Evolutionary conservation across 352 stramenopile genomes (phyloP).

Genomic region (Pythium myriotylum): DNA sequence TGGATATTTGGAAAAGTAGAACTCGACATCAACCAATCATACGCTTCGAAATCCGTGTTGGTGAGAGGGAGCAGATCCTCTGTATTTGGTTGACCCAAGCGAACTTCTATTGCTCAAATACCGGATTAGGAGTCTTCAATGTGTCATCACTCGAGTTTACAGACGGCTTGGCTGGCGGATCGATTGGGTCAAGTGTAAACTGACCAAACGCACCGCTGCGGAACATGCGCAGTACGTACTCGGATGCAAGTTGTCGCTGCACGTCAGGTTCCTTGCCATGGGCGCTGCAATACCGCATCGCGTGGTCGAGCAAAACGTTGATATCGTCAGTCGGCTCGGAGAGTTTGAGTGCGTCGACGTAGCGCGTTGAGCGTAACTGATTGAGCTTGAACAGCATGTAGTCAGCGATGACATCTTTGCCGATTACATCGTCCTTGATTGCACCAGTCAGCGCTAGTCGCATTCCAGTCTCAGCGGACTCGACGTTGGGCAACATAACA

Average conservation of each 20-base stretch:
- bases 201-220: slow-evolving; percentile 76
- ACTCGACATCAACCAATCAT: too few relatives aligned
- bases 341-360: slow-evolving; percentile 76
- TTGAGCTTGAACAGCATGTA: slow-evolving; percentile 91
- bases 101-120: too few relatives aligned
- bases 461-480: slow-evolving; percentile 77
- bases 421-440: slow-evolving; percentile 88
- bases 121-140: too few relatives aligned
- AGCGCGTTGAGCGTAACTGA: slow-evolving; percentile 72
- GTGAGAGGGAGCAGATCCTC: too few relatives aligned
- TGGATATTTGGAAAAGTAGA: too few relatives aligned
- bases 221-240: slow-evolving; percentile 78
- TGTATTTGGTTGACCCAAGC: too few relatives aligned
- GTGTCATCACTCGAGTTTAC: neutral
- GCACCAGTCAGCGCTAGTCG: slow-evolving; percentile 83
- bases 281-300: slow-evolving; percentile 72
- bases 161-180: slow-evolving; percentile 2
- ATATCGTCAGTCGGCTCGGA: slow-evolving; percentile 75
- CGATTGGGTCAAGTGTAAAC: slow-evolving; percentile 79
- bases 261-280: slow-evolving; percentile 79
- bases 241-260: slow-evolving; percentile 63
- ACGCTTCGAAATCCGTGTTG: too few relatives aligned
- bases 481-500: slow-evolving; percentile 88
- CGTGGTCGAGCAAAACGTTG: slow-evolving; percentile 55
- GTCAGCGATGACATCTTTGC: slow-evolving; percentile 85